Base-by-base conservation (phyloP, 2,329 filamentous ascomycete genomes). In the Dryadomyces sulphureus region DNA sequence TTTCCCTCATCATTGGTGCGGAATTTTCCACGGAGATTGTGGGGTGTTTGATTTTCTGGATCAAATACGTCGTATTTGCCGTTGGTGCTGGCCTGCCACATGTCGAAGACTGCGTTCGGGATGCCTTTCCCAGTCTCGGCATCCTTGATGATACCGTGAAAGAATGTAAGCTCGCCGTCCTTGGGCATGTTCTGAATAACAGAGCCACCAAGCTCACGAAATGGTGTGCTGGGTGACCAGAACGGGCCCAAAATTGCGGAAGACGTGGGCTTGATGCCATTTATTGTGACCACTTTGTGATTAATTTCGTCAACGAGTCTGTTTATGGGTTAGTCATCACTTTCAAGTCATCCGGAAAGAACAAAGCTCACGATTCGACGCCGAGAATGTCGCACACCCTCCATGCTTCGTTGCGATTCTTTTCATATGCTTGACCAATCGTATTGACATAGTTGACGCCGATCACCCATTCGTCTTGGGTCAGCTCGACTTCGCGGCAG, bases 171-270 rank as follows among this genome's bases (percentile, higher is more conserved):
- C 50, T 82, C 54, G 14, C 58, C 65, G 47, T 68, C 65, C 45
- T 61, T 48, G 6, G 73, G 72, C 51, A 66, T 68, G 51, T 62
- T 56, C 47, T 65, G 65, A 19, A 79, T 69, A 51, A 92, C 85
- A 54, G 68, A 79, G 40, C 70, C 73, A 43, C 83, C 86, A 57
- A 83, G 83, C n/a, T 76, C 64, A 41, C 80, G 73, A 48, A 73
- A 64, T 5, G 86, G 85, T 0, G 85, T 77, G 54, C 88, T 73
- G 38, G 77, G 71, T 6, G 84, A 74, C 75, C 84, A 93, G 65
- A 94, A 94, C 1, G 87, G 87, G 0, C 87, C 87, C 0, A 94
- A 73, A 53, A 94, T 87, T 36, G 86, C 79, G 4, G 83, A 84
- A 2, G 84, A 75, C 5, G 85, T 92, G 11, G 78, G 68, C 14